Conservation (phyloP, 257 asterid genomes). For the Salvia splendens region DNA sequence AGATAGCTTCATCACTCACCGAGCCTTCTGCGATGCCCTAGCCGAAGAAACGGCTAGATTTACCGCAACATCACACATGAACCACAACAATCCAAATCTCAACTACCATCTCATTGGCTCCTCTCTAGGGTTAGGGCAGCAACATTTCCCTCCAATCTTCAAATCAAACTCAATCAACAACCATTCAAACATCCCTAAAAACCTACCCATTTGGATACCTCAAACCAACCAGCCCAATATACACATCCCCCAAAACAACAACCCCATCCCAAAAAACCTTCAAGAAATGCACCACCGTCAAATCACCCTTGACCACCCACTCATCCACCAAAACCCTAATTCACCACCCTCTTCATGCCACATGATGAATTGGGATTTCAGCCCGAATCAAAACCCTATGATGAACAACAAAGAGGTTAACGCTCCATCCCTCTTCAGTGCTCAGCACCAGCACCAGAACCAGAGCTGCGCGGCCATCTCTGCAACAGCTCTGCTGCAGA, state of each 20-base stretch:
- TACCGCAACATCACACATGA: constrained; percentile 52
- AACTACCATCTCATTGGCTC: constrained; percentile 62
- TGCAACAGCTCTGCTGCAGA: constrained; percentile 86
- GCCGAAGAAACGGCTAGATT: constrained; percentile 90
- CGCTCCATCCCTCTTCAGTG: constrained; percentile 62
- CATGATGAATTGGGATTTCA: constrained; percentile 62
- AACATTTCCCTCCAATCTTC: background rate
- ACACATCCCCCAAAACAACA: constrained; percentile 30
- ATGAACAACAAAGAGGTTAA: constrained; percentile 34
- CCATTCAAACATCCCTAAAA: constrained; percentile 35
- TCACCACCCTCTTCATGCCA: constrained; percentile 34
- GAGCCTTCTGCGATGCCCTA: constrained; percentile 93
- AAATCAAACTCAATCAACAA: too few relatives aligned
- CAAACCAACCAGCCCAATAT: constrained; percentile 25
- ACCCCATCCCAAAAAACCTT: constrained; percentile 44
- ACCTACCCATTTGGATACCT: constrained; percentile 56
- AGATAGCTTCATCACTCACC: constrained; percentile 92
- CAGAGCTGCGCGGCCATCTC: constrained; percentile 40
- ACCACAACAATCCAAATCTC: constrained; percentile 33
- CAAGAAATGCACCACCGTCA: constrained; percentile 50
- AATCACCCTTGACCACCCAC: constrained; percentile 32
- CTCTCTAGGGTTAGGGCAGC: constrained; percentile 39
- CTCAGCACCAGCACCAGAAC: constrained; percentile 13
- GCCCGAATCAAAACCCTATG: constrained; percentile 31
- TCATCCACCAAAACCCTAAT: constrained; percentile 30